Evolutionary conservation across 768 basidiomycete genomes (phyloP), one percentile per base, ranked within the genome.

Genomic region (Psilocybe subaeruginosa): DNA sequence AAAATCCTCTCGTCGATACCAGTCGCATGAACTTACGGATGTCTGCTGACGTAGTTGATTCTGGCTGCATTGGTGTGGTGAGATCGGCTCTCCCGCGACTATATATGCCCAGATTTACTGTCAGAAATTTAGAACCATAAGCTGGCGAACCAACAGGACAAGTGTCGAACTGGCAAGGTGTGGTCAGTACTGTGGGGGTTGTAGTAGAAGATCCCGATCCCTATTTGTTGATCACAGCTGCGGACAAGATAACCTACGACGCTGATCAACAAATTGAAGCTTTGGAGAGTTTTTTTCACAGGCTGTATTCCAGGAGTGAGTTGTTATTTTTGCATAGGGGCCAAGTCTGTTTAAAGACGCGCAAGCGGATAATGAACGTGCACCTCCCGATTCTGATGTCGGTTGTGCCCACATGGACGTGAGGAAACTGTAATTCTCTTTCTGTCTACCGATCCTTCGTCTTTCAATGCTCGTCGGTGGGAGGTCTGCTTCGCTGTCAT

Each of bases 151-250:
- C 78, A 17, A 71, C 62, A 0, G 80, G 73, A 56, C 82, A 83
- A 3, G 80, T 78, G 56, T 80, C 69, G 64, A 80, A 84, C 60
- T 84, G 78, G 67, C 82, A 84, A 11, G 80, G 72, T 7, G 62
- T 64, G 2, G 64, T 70, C 8, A 79, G 64, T 3, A 67, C 52
- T 8, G 68, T 72, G 0, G 83, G 77, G 7, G 77, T 70, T 3
- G 72, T 65, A 3, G 77, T 76, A 1, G 73, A 74, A 5, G 78
- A 79, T 11, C 82, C 81, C 1, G 80, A 77, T 6, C 82, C 83
- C 8, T 80, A 82, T 61, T 76, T 64, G 65, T 83, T 78, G 41
- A 74, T 70, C 6, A 82, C 78, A 0, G 83, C 82, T 4, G 76
- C 74, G 11, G 82, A 83, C 3, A 84, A 67, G 19, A 83, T 68